These are phyloP conservation scores for Sequoia sempervirens DNA, from an alignment of 75 land plant genomes.

Conservation along the genomic window DNA sequence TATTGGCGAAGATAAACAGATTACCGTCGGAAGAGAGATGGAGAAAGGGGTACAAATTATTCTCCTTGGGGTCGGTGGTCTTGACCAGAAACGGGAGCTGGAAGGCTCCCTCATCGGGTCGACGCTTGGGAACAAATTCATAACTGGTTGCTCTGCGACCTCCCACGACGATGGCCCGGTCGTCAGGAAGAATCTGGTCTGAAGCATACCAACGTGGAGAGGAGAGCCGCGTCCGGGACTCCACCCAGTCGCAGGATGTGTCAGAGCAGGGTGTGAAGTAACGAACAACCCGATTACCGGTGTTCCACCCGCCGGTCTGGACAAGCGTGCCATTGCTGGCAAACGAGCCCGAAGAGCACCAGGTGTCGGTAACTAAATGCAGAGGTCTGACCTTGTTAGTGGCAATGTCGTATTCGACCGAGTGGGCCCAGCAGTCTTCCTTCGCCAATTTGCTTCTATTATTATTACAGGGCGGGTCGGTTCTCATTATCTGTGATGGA, in stretches of 20 bases:
- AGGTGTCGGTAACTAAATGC: slow-evolving; percentile 54
- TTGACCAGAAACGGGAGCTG: slow-evolving; percentile 23
- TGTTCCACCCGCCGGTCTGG: slow-evolving; percentile 43
- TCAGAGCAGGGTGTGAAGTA: slow-evolving; percentile 29
- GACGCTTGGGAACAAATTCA: slow-evolving; percentile 27
- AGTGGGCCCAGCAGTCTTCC: slow-evolving; percentile 71
- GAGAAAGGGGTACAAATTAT: slow-evolving; percentile 32
- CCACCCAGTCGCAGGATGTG: slow-evolving; percentile 32
- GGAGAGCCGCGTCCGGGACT: slow-evolving; percentile 21
- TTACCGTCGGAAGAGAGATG: slow-evolving; percentile 25
- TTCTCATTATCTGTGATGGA: slow-evolving; percentile 20
- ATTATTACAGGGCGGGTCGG: slow-evolving; percentile 12
- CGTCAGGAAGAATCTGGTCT: slow-evolving; percentile 59
- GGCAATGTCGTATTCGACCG: slow-evolving; percentile 34
- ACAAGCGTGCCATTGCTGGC: slow-evolving; percentile 14
- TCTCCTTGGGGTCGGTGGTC: background rate
- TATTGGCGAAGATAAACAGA: slow-evolving; percentile 50
- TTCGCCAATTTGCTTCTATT: background rate
- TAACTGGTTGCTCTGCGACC: slow-evolving; percentile 36
- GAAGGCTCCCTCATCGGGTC: background rate
- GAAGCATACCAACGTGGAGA: slow-evolving; percentile 31
- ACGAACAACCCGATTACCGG: slow-evolving; percentile 36
- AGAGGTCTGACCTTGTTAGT: slow-evolving; percentile 43
- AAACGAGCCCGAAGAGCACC: slow-evolving; percentile 71
- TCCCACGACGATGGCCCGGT: slow-evolving; percentile 49